phyloP scores from a whole-genome alignment of 2,329 filamentous ascomycete genomes.

The Thelonectria rubi region DNA sequence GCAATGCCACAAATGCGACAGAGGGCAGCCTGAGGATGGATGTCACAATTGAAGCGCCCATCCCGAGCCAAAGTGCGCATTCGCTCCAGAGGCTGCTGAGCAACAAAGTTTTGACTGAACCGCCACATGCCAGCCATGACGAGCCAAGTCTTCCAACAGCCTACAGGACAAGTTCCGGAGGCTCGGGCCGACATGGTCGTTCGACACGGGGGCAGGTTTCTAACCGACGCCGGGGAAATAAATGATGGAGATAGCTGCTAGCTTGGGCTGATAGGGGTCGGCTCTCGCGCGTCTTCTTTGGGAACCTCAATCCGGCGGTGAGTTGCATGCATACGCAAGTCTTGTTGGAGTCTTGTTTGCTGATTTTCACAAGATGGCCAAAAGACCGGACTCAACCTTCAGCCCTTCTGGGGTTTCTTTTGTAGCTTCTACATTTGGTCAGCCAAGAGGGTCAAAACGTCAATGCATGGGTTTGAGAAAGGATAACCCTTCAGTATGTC shows the following conservation, averaged over 20 bases:
- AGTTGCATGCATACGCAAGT: conserved; percentile 12
- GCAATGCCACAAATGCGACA: conserved; percentile 8
- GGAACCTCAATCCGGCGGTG: conserved; percentile 5
- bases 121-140: conserved; percentile 28
- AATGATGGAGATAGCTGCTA: conserved; percentile 12
- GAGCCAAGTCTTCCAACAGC: conserved; percentile 19
- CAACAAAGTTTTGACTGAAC: conserved; percentile 39
- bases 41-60: neutral
- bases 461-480: conserved; percentile 15
- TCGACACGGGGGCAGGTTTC: conserved; percentile 12
- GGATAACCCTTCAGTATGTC: conserved; percentile 3
- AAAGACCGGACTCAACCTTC: conserved; percentile 27
- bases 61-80: neutral
- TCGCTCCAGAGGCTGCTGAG: conserved; percentile 11
- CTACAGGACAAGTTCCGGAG: conserved; percentile 32
- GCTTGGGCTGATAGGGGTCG: neutral
- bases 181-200: conserved; percentile 35
- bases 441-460: conserved; percentile 15
- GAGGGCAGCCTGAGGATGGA: neutral
- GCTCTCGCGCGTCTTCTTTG: conserved; percentile 11
- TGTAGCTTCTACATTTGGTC: conserved; percentile 25
- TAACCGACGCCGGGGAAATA: neutral
- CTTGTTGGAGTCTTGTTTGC: neutral
- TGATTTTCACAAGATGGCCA: neutral
- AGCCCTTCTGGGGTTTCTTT: conserved; percentile 24